phyloP scores from a whole-genome alignment of 352 stramenopile species.

The Globisporangium acanthophoron region DNA sequence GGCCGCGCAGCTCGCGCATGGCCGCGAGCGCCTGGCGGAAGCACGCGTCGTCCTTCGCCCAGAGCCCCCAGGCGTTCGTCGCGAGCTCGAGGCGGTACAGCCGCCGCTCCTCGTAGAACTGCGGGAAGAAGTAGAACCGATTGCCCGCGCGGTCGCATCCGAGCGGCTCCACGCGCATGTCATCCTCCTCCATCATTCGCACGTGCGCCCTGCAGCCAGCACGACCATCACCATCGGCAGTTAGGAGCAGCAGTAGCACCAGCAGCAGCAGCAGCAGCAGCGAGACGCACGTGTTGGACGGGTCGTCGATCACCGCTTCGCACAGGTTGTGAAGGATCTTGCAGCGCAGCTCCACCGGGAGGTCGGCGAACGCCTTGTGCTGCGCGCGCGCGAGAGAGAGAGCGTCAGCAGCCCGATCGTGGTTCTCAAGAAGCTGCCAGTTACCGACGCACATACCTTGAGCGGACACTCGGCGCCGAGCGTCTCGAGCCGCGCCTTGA shows the following conservation, averaged over 20 bases:
- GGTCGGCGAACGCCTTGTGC: slow-evolving; percentile 70
- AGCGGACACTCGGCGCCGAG: slow-evolving; percentile 50
- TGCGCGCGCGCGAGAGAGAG: slow-evolving; percentile 11
- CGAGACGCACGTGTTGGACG: slow-evolving; percentile 54
- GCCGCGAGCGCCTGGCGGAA: slow-evolving; percentile 51
- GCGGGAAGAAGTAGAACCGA: slow-evolving; percentile 78
- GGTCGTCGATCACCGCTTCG: slow-evolving; percentile 76
- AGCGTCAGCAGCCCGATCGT: slow-evolving; percentile 4
- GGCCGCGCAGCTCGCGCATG: slow-evolving; percentile 53
- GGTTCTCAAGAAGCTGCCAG: not conserved
- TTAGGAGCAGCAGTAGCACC: too few species aligned
- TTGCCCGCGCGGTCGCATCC: slow-evolving; percentile 72
- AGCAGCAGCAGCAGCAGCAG: too few species aligned
- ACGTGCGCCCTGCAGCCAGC: slow-evolving; percentile 56
- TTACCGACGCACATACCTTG: slow-evolving; percentile 24
- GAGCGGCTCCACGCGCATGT: slow-evolving; percentile 69
- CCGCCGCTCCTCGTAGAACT: slow-evolving; percentile 83
- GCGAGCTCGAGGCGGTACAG: slow-evolving; percentile 56
- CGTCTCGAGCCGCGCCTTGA: slow-evolving; percentile 45
- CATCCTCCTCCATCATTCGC: slow-evolving; percentile 84
- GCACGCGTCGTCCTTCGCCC: slow-evolving; percentile 68
- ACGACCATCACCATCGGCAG: not conserved
- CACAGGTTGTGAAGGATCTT: slow-evolving; percentile 81
- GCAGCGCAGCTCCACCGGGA: slow-evolving; percentile 66
- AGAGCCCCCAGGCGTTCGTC: slow-evolving; percentile 59